These are phyloP conservation scores for Priceomyces castillae DNA, from an alignment of 805 yeast species.

Conservation along the genomic window DNA sequence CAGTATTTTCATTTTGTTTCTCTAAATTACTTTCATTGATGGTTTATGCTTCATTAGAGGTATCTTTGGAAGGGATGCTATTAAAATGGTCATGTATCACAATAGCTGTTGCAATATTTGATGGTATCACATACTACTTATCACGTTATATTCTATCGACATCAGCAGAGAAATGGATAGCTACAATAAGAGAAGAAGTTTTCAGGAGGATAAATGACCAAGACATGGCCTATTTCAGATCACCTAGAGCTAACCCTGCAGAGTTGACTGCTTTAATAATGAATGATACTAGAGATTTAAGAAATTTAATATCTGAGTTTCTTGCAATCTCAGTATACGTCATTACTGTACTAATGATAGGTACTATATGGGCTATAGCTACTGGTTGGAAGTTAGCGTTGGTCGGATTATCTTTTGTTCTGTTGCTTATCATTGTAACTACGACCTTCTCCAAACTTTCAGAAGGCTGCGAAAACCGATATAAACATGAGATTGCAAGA, in stretches of 20 bases:
- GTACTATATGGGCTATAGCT: constrained; percentile 73
- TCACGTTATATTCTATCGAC: constrained; percentile 51
- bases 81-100: constrained; percentile 69
- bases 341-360: constrained; percentile 51
- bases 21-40: constrained; percentile 67
- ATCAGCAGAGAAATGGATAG: constrained; percentile 69
- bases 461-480: constrained; percentile 54
- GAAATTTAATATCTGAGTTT: constrained; percentile 62
- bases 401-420: constrained; percentile 76
- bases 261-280: constrained; percentile 64
- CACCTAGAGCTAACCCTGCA: constrained; percentile 39
- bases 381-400: constrained; percentile 86
- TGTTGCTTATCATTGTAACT: constrained; percentile 55
- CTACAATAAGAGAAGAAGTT: constrained; percentile 46
- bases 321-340: constrained; percentile 54
- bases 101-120: constrained; percentile 57
- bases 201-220: constrained; percentile 52
- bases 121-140: constrained; percentile 55
- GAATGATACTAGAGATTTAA: constrained; percentile 79
- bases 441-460: constrained; percentile 49
- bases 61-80: constrained; percentile 28
- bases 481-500: constrained; percentile 54
- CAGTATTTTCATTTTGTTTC: constrained; percentile 75
- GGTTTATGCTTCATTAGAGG: constrained; percentile 42
- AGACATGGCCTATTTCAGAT: constrained; percentile 51